Percentiles rank a stretch among this genome's conserved stretches.
These are phyloP conservation scores for Iris pallida DNA, from an alignment of 116 monocot genomes.

Conservation along the genomic window DNA sequence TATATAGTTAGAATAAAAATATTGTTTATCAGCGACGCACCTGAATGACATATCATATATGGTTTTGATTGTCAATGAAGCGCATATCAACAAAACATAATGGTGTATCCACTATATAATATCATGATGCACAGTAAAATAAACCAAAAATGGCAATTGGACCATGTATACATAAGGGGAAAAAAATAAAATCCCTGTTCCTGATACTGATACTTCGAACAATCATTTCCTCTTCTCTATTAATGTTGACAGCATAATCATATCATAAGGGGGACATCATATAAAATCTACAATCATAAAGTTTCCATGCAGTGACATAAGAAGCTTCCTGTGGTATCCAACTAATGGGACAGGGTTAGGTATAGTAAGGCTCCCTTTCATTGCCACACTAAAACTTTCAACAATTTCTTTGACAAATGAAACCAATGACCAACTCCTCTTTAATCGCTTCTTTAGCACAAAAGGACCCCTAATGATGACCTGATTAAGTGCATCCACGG, in stretches of 20 bases:
- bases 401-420: constrained; percentile 9
- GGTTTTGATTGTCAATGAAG: too few relatives aligned
- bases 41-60: too few relatives aligned
- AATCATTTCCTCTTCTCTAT: constrained; percentile 6
- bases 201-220: constrained; percentile 5
- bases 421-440: constrained; percentile 17
- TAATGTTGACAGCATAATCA: neutral
- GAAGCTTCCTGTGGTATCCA: constrained; percentile 30
- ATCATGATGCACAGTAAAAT: too few relatives aligned
- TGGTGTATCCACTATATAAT: too few relatives aligned
- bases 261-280: neutral
- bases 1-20: too few relatives aligned
- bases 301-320: constrained; percentile 15
- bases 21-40: too few relatives aligned
- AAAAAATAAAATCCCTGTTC: neutral
- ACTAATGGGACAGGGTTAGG: constrained; percentile 28
- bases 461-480: neutral
- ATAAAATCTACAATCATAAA: neutral
- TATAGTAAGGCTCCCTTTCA: constrained; percentile 22
- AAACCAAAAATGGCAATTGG: too few relatives aligned
- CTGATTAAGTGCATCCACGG: neutral
- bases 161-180: too few relatives aligned
- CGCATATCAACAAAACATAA: too few relatives aligned
- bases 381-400: neutral
- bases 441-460: constrained; percentile 7